Evolutionary conservation across 345 rosid genomes (phyloP), one percentile per base, ranked within the genome.

Genomic region (Eucalyptus marginata): DNA sequence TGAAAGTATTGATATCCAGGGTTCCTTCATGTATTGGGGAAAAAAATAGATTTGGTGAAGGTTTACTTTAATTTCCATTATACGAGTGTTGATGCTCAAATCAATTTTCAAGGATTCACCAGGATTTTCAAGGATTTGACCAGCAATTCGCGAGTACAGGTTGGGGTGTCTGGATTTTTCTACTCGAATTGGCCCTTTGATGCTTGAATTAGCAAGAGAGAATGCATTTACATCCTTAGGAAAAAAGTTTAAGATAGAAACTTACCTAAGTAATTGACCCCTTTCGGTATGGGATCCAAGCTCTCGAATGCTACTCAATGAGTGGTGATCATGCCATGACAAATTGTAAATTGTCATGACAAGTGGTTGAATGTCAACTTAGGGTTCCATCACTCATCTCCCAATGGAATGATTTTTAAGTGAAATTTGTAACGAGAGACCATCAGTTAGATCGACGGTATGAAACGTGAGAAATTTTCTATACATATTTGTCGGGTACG

Each of bases 361-460:
- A 10, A 20, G 29, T 18, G 83, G 29, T 76, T 40, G 46, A 36
- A 20, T 40, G 47, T 20, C 46, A 40, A 36, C 8, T 71, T 1
- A 18, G 8, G 83, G 83, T 76, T 76, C 29, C 83, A 40, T 40
- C 25, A 7, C 29, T 20, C 8, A 76, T 36, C 40, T n/a, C 6
- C 5, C 3, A 6, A 7, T n/a, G 10, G 0, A 14, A n/a, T n/a
- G 17, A 12, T 13, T 1, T 12, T 64, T n/a, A 15, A 15, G 20
- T n/a, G 20, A 7, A 64, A 16, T 13, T 64, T 0, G 0, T 7
- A 17, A 7, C 1, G 2, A n/a, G 0, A n/a, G 1, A 15, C 1
- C 20, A n/a, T 3, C 0, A 0, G 17, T 13, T 5, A 15, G 40
- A n/a, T 64, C 3, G 76, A 64, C 3, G 0, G 5, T n/a, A n/a